phyloP scores from a whole-genome alignment of 2,329 filamentous ascomycete genomes.

The Talaromyces sp. region DNA sequence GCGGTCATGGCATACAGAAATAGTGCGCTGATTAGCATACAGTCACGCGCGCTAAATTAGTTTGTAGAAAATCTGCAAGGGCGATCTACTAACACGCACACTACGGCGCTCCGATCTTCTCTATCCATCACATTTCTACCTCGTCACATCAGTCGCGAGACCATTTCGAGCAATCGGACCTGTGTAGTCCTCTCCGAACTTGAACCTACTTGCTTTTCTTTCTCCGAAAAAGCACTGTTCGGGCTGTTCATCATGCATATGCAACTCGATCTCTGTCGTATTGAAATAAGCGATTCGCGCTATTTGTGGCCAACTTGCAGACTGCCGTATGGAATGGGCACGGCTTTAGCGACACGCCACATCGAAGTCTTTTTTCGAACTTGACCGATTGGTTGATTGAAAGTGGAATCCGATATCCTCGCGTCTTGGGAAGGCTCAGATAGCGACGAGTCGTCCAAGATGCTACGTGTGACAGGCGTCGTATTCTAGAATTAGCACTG shows the following conservation, averaged over 20 bases:
- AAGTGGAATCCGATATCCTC: not conserved
- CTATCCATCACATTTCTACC: not conserved
- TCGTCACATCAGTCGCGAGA: not conserved
- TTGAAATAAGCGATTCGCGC: not conserved
- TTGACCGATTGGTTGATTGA: not conserved
- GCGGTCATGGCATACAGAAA: not conserved
- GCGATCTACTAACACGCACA: not conserved
- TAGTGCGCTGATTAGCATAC: not conserved
- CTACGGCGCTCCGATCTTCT: not conserved
- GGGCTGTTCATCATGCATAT: not conserved
- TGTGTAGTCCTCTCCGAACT: not conserved
- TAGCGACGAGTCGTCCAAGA: not conserved
- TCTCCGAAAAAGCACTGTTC: not conserved
- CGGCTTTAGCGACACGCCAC: not conserved
- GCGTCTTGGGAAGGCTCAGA: not conserved
- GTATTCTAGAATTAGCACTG: not conserved
- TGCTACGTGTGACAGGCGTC: not conserved
- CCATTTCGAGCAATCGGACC: not conserved
- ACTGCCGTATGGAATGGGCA: not conserved
- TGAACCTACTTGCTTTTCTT: not conserved
- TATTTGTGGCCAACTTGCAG: not conserved
- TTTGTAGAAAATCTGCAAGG: slow-evolving; percentile 14
- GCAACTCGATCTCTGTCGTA: not conserved
- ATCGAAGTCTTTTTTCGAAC: not conserved
- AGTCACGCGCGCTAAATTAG: not conserved